Evolutionary conservation across 306 rosid species (phyloP), one percentile per base, ranked within the genome.

Genomic region (Pueraria montana): DNA sequence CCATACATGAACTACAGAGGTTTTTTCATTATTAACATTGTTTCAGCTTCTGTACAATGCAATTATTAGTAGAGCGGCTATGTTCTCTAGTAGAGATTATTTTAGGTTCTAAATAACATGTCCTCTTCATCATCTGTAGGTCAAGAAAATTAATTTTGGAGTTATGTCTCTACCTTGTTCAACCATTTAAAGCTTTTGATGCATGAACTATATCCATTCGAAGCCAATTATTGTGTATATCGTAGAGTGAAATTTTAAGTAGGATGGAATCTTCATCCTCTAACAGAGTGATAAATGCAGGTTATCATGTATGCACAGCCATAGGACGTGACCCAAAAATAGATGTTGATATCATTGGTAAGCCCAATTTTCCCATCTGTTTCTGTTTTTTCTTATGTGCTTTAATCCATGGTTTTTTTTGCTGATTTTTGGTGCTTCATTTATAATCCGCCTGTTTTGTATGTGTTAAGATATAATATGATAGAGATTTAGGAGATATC

Each of bases 261-360:
- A 65, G 71, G 66, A 38, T 55, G 61, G 45, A 62, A 73, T 81
- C 67, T 73, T 64, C 64, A 58, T 64, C 82, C 72, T 87, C 83
- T 89, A 77, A 88, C 82, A 67, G 70, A 79, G 27, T 64, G 68
- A 65, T 88, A 56, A 76, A 85, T 89, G 87, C 91, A 96, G 99
- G 98, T 76, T 96, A 96, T 61, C 89, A 87, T 89, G 94, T 86
- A 23, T 96, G 98, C 88, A 82, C 87, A 56, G 11, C 92, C 86
- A 62, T 93, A 83, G 99, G 98, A 87, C 87, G 21, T 67, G 86
- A 88, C 82, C 50, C 87, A 34, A 87, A 87, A 70, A 83, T 80
- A 59, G 86, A 85, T 23, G 84, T 92, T 68, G 87, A 88, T 84
- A 73, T 91, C 75, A 83, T 91, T 62, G 99, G 99, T 96, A 81